Conservation (phyloP, 306 rosid species). For the Nissolia schottii region DNA sequence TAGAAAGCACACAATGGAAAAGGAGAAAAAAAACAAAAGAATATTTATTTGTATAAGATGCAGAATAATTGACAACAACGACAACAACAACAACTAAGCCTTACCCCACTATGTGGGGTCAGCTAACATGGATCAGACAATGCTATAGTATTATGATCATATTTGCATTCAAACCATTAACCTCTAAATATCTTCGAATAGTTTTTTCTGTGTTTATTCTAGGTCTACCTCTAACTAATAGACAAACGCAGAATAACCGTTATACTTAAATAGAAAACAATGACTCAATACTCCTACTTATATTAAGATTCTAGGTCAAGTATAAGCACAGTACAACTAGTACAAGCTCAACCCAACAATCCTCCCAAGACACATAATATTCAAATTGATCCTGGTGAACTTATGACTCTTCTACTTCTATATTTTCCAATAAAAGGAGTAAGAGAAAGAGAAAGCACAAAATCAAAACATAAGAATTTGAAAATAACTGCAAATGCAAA, state of each 20-base stretch:
- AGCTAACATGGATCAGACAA: too few relatives aligned
- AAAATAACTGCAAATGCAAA: neutral
- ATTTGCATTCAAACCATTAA: too few relatives aligned
- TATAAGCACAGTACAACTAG: neutral
- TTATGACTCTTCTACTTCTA: neutral
- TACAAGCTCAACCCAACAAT: neutral
- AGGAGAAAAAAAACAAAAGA: neutral
- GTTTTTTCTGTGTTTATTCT: too few relatives aligned
- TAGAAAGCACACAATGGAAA: neutral
- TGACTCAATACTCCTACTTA: neutral
- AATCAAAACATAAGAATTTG: neutral
- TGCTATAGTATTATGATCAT: too few relatives aligned
- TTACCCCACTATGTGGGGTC: too few relatives aligned
- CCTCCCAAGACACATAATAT: neutral
- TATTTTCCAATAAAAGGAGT: neutral
- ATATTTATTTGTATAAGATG: neutral
- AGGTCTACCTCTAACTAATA: too few relatives aligned
- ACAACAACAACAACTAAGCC: too few relatives aligned
- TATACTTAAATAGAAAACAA: neutral
- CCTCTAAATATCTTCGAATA: too few relatives aligned
- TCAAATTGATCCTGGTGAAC: neutral
- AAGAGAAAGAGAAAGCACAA: neutral
- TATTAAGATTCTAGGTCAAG: neutral
- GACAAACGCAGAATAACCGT: neutral
- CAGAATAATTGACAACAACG: neutral